Evolutionary conservation across 2,329 filamentous ascomycete species (phyloP), one percentile per base, ranked within the genome.

Genomic region (Hirsutella minnesotensis): DNA sequence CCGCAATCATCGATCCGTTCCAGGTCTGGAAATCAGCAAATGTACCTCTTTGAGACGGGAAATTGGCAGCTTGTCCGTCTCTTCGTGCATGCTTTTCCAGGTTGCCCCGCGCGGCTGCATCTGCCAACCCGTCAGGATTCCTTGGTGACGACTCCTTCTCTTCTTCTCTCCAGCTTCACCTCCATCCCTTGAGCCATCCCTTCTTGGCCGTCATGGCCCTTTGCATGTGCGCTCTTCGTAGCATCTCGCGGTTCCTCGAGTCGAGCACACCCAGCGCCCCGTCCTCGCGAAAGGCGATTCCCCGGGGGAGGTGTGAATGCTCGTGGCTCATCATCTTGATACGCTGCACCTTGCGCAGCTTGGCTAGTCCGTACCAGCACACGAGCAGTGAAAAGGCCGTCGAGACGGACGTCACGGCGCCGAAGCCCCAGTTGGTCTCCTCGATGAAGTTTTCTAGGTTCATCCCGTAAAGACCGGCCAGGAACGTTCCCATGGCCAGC

Each of bases 381-480:
- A 95, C 85, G 9, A 89, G 53, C 43, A 81, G 73, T 13, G 86
- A 86, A 60, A 89, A 80, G 44, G 81, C 54, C 44, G 82, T 73
- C 44, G 86, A 94, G 47, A 76, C 68, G 16, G 68, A 70, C 3
- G 83, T 86, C 46, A 98, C 81, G 42, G 77, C 77, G 38, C 73
- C 73, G 60, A 98, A 96, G 10, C 90, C 92, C 62, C 86, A 76
- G 62, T 86, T 77, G 2, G 85, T 89, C 59, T 96, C 90, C 67
- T 98, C 92, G 54, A 96, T 87, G 63, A 95, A 96, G 65, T 96
- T 96, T 60, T 95, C 94, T 50, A 98, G 70, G 67, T 98, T 98
- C 89, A 96, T 96, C 53, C 92, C 92, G 72, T 96, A 98, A n/a
- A 98, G 79, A n/a, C 89, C 89, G 9, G 92, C 94, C 54, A 95